Evolutionary conservation across 2,329 filamentous ascomycete species (phyloP).

Genomic region (Phaeosphaeria sp.): DNA sequence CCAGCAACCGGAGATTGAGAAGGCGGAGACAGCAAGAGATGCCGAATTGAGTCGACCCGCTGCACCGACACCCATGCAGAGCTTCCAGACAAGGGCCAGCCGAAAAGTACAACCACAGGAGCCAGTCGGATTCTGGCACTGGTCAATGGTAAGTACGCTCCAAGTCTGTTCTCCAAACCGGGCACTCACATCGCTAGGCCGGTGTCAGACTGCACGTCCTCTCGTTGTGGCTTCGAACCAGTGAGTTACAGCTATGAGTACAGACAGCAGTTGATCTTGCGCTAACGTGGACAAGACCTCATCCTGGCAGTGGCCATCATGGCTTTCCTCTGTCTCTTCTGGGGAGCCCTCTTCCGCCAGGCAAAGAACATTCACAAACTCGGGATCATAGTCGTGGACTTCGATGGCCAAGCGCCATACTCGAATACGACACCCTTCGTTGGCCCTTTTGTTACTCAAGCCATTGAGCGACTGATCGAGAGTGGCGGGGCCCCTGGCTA

Average conservation of each 20-base stretch:
- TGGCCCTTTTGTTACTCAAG: constrained; percentile 60
- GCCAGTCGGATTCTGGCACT: constrained; percentile 38
- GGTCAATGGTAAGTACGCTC: constrained; percentile 27
- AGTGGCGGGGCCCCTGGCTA: constrained; percentile 57
- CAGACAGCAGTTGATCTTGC: neutral
- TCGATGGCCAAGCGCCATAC: constrained; percentile 64
- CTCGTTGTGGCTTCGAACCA: constrained; percentile 35
- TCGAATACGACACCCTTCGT: constrained; percentile 55
- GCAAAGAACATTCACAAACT: constrained; percentile 44
- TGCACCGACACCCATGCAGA: constrained; percentile 18
- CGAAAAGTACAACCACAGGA: constrained; percentile 14
- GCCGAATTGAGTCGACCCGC: constrained; percentile 6
- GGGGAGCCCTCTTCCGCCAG: constrained; percentile 38
- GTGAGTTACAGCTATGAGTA: constrained; percentile 11
- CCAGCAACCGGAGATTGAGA: constrained; percentile 22
- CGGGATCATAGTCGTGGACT: constrained; percentile 66
- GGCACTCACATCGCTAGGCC: constrained; percentile 15
- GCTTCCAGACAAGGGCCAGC: constrained; percentile 27
- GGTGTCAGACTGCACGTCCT: constrained; percentile 39
- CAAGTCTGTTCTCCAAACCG: neutral
- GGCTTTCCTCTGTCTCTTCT: constrained; percentile 34
- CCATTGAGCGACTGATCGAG: constrained; percentile 50
- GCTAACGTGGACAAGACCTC: constrained; percentile 20
- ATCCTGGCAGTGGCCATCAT: constrained; percentile 34
- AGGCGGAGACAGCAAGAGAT: constrained; percentile 27